These are phyloP conservation scores for Plantago ovata DNA, from an alignment of 257 asterid genomes.

Conservation along the genomic window DNA sequence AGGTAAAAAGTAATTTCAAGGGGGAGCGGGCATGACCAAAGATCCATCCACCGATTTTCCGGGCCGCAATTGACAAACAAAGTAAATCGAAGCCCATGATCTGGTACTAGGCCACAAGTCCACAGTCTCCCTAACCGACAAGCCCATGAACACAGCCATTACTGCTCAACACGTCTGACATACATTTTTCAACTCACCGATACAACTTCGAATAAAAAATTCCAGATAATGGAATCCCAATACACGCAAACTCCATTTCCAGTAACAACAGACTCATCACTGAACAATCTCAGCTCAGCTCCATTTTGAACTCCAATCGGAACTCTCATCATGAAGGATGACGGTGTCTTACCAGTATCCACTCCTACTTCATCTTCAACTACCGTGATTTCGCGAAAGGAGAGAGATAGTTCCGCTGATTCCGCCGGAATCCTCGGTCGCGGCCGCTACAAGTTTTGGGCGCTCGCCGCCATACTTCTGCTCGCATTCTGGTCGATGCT, in stretches of 20 bases:
- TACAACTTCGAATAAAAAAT: neutral
- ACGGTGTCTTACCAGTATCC: neutral
- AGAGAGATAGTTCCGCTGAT: neutral
- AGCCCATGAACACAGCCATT: no score
- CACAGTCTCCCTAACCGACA: no score
- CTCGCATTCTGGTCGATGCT: constrained; percentile 92
- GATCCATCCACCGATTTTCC: no score
- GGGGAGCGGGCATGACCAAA: no score
- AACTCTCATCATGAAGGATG: neutral
- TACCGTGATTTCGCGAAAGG: neutral
- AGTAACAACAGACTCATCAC: neutral
- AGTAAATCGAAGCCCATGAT: no score
- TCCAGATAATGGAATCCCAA: neutral
- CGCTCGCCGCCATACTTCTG: constrained; percentile 54
- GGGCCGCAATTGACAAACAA: no score
- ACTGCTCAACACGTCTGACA: no score
- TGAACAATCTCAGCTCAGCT: neutral
- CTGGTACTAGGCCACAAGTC: no score
- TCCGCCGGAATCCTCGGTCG: constrained; percentile 31
- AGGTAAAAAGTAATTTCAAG: no score
- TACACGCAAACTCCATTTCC: neutral
- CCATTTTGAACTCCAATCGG: neutral
- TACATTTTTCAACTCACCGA: no score
- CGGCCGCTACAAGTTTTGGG: constrained; percentile 81
- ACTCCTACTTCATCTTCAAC: neutral